Evolutionary conservation across 257 asterid species (phyloP), one percentile per base, ranked within the genome.

Genomic region (Gentiana straminea): DNA sequence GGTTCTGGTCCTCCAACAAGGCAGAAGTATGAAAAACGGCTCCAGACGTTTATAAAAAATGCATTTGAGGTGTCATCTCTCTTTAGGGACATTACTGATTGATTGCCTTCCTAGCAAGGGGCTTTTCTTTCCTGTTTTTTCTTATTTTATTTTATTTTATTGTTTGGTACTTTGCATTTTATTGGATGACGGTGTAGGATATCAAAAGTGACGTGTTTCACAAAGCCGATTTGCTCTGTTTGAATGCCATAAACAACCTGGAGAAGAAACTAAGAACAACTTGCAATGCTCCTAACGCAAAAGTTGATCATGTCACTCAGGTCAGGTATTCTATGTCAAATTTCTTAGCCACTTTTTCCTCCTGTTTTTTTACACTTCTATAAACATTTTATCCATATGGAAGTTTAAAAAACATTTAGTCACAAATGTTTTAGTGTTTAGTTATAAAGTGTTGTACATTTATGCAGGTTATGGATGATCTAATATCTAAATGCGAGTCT

Each of bases 11-110:
- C 24, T 15, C 61, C 72, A 64, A 70, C 73, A 54, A 75, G 99
- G 68, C 89, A 76, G 54, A 92, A 88, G 73, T 83, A 85, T 79
- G 99, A 92, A 73, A 84, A 79, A 59, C 90, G 94, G 35, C 82
- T 88, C 58, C 94, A 81, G 66, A 75, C 66, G 57, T 92, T 88
- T 69, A 39, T 78, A 59, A 92, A 70, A 54, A 92, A 84, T 75
- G 94, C 99, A 35, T 92, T 92, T 69, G 99, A 92, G 97, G 99
- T 92, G 61, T 54, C 35, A 43, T 46, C 65, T 59, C 44, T 46
- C 51, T 36, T 35, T 15, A 15, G 24, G 24, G 24, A 15, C 24
- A 15, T 41, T 10, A 5, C 46, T 5, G 6, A 7, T 0, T 41
- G 9, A 41, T 41, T 15, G 46, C 46, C 9, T 15, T 15, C 24